A percentile compares a stretch with the other conserved stretches of the same genome.
phyloP scores from a whole-genome alignment of 2,329 filamentous ascomycete species.

The Spiromastix sp. region DNA sequence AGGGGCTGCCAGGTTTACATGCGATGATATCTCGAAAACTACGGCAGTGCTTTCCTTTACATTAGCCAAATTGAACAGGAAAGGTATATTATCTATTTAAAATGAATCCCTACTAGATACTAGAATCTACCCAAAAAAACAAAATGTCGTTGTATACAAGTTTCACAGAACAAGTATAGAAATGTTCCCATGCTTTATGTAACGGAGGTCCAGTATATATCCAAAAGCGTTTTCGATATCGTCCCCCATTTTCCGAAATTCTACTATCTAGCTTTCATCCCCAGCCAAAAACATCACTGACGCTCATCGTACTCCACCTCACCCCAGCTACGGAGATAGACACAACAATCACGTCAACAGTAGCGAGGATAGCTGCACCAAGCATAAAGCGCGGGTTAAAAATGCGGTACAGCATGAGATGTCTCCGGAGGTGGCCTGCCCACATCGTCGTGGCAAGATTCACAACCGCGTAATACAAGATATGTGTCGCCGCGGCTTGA shows the following conservation, averaged over 20 bases:
- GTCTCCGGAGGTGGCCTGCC: conserved; percentile 76
- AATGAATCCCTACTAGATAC: too few relatives aligned
- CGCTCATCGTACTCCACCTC: conserved; percentile 64
- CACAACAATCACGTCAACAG: conserved; percentile 67
- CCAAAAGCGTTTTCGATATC: too few relatives aligned
- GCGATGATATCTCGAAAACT: too few relatives aligned
- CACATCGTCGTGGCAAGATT: conserved; percentile 80
- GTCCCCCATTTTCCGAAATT: too few relatives aligned
- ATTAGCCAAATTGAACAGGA: too few relatives aligned
- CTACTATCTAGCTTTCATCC: conserved; percentile 28
- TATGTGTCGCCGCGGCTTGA: conserved; percentile 61
- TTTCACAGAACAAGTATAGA: neutral
- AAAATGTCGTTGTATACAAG: too few relatives aligned
- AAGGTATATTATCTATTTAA: too few relatives aligned
- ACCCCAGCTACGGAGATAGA: conserved; percentile 63
- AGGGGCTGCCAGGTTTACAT: too few relatives aligned
- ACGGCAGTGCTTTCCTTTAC: too few relatives aligned
- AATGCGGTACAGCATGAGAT: conserved; percentile 93
- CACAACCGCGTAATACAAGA: conserved; percentile 73
- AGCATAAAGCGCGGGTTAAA: conserved; percentile 89
- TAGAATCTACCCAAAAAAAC: too few relatives aligned
- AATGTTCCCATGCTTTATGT: neutral
- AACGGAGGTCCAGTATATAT: neutral
- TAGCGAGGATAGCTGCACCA: conserved; percentile 57
- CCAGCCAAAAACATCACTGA: conserved; percentile 85